Base-by-base conservation (phyloP, 805 yeast genomes). In the Myxozyma geophila region DNA sequence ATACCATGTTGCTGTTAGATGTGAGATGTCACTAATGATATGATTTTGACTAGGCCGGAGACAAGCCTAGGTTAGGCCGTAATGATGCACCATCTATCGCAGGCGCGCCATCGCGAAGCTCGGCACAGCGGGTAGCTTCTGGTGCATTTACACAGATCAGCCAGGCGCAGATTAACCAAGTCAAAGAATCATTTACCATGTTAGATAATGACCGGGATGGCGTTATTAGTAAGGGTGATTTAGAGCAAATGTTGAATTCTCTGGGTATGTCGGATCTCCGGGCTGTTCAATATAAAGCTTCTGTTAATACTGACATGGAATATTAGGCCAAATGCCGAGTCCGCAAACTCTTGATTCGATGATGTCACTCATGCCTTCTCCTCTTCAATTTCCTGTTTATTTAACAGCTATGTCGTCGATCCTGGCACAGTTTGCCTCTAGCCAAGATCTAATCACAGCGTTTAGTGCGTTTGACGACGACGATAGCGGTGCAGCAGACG, bases 121-220 rank as follows among this genome's bases (percentile, higher is more conserved):
- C 28, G 5, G 28, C 50, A 15, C 43, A 43, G 17, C 50, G 68
- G 1, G 63, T 62, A 7, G 37, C 58, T 10, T 65, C 68, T 9
- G 68, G 68, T 4, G 67, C 68, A 12, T 63, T 65, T 54, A 58
- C 64, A 17, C 68, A 65, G 48, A 47, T 90, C 19, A 80, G 87
- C 5, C 82, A 84, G 59, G 85, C 81, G 40, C 90, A 89, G 71
- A 84, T 90, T 33, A 78, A 84, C 15, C 87, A 83, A 67, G 79
- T 89, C 60, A 81, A 89, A 61, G 88, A 89, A 68, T 86, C 95
- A 0, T 92, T 92, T 74, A 85, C 89, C 36, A 74, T 90, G 69
- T 84, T 92, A 7, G 97, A 92, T 72, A 88, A 88, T 43, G 93
- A 92, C 65, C 85, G 87, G 33, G 96, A 92, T 71, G 90, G 91